Percentiles rank a stretch among this genome's conserved stretches.
Evolutionary conservation across 2,329 filamentous ascomycete genomes (phyloP).

Genomic region (Apiospora arundinis): DNA sequence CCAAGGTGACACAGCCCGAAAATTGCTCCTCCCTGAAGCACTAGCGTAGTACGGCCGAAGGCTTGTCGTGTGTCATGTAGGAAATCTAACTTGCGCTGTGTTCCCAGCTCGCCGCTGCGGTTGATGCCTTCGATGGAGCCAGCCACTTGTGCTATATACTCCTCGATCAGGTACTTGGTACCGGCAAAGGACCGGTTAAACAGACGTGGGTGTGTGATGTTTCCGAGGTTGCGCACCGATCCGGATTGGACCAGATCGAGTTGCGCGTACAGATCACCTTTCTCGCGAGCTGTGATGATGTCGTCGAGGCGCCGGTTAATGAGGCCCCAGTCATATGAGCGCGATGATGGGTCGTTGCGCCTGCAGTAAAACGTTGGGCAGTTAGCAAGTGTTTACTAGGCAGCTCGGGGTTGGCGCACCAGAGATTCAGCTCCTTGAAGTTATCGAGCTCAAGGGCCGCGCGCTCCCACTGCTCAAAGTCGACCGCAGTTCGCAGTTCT

Average conservation of each 20-base stretch:
- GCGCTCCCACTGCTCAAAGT: slow-evolving; percentile 86
- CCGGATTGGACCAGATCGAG: slow-evolving; percentile 83
- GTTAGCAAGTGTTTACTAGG: background rate
- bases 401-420: slow-evolving; percentile 54
- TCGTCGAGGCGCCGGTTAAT: slow-evolving; percentile 79
- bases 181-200: slow-evolving; percentile 88
- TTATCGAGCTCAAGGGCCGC: slow-evolving; percentile 85
- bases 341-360: slow-evolving; percentile 81
- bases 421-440: slow-evolving; percentile 79
- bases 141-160: slow-evolving; percentile 87
- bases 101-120: slow-evolving; percentile 36
- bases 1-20: slow-evolving; percentile 91
- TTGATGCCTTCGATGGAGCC: slow-evolving; percentile 80
- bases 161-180: slow-evolving; percentile 88
- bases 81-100: slow-evolving; percentile 83
- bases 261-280: slow-evolving; percentile 74
- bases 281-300: slow-evolving; percentile 71
- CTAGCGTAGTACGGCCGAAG: slow-evolving; percentile 84
- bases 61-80: slow-evolving; percentile 87
- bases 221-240: slow-evolving; percentile 84
- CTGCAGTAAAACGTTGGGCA: slow-evolving; percentile 47
- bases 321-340: slow-evolving; percentile 85
- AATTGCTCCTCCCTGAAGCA: slow-evolving; percentile 88
- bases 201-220: slow-evolving; percentile 81
- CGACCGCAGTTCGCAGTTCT: slow-evolving; percentile 67